phyloP scores from a whole-genome alignment of 805 yeast genomes.

The Kluyveromyces nonfermentans region DNA sequence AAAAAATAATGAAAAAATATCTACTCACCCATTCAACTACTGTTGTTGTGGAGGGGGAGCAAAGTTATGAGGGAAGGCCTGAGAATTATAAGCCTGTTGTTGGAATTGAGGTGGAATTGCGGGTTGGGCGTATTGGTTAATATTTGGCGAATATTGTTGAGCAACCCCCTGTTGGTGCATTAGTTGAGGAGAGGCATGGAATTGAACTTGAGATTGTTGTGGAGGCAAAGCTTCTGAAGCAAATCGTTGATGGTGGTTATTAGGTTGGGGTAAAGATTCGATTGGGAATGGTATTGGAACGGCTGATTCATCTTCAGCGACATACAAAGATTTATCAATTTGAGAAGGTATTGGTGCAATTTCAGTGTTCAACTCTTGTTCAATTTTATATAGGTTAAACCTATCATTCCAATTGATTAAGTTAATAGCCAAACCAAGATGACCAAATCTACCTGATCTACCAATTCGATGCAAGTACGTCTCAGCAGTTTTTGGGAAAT shows the following conservation, averaged over 20 bases:
- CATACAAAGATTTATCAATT: constrained; percentile 83
- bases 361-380: constrained; percentile 95
- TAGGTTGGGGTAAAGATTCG: constrained; percentile 42
- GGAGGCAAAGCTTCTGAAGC: constrained; percentile 8
- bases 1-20: too few species aligned
- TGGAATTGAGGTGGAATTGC: constrained; percentile 22
- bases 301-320: constrained; percentile 60
- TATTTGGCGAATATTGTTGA: constrained; percentile 24
- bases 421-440: constrained; percentile 94
- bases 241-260: constrained; percentile 20
- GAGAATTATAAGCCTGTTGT: constrained; percentile 25
- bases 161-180: constrained; percentile 10
- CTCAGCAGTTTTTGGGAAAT: constrained; percentile 96
- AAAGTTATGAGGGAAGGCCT: constrained; percentile 7
- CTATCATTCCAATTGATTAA: constrained; percentile 95
- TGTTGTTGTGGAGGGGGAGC: constrained; percentile 5
- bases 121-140: constrained; percentile 21
- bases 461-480: constrained; percentile 97
- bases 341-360: constrained; percentile 94
- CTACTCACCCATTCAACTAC: background rate
- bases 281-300: constrained; percentile 88
- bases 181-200: constrained; percentile 16
- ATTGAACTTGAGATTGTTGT: constrained; percentile 28
- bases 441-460: constrained; percentile 98
- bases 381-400: constrained; percentile 85